Evolutionary conservation across 257 asterid species (phyloP).

Genomic region (Jasminum sambac): DNA sequence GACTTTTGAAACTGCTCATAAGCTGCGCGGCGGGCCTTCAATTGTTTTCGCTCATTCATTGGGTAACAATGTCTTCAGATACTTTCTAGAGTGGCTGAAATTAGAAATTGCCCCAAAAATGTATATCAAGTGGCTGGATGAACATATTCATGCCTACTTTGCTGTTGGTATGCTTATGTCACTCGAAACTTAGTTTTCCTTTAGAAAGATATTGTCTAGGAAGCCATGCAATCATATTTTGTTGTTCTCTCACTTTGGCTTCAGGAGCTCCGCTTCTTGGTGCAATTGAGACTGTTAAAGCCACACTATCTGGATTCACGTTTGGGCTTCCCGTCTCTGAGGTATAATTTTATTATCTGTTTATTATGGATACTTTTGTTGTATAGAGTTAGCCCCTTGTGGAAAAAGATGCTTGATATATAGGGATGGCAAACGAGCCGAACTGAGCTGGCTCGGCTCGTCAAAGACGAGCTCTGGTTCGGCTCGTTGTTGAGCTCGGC

Average conservation of each 20-base stretch:
- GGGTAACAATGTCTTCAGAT: constrained; percentile 98
- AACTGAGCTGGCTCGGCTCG: too few relatives aligned
- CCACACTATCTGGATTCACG: constrained; percentile 71
- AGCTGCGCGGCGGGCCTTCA: constrained; percentile 96
- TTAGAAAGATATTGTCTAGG: constrained; percentile 13
- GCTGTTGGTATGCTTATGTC: constrained; percentile 83
- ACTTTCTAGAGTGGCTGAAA: constrained; percentile 98
- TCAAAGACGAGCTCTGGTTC: too few relatives aligned
- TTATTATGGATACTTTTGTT: constrained; percentile 19
- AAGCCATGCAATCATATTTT: constrained; percentile 26
- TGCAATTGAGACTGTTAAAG: constrained; percentile 79
- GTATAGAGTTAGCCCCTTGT: neutral
- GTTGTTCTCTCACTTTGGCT: constrained; percentile 29
- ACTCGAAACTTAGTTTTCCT: constrained; percentile 24
- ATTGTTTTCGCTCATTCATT: constrained; percentile 93
- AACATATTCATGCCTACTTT: constrained; percentile 95
- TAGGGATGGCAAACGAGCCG: too few relatives aligned
- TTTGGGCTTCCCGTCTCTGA: constrained; percentile 96
- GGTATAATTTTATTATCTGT: constrained; percentile 47
- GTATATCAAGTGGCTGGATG: constrained; percentile 84
- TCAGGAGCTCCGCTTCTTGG: constrained; percentile 98
- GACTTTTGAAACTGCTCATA: constrained; percentile 95
- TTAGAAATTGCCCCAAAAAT: constrained; percentile 90
- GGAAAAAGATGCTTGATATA: constrained; percentile 11
- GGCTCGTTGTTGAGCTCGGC: too few relatives aligned